A percentile compares a stretch with the other conserved stretches of the same genome.
Evolutionary conservation across 352 stramenopile genomes (phyloP).

Genomic region (Phytopythium sindhum): DNA sequence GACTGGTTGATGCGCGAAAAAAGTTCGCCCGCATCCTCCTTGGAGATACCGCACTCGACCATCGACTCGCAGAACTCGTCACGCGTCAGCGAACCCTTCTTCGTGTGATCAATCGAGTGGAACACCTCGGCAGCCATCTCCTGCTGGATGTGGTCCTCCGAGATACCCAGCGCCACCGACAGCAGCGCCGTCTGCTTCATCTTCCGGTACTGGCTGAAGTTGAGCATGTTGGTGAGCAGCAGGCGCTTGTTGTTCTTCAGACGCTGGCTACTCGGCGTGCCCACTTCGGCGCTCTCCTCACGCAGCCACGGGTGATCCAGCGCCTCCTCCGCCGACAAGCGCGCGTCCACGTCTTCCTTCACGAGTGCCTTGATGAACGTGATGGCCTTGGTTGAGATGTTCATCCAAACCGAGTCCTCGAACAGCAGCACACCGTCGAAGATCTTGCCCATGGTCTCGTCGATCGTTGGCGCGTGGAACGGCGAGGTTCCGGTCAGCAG

Average conservation of each 20-base stretch:
- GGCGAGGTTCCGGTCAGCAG: conserved; percentile 62
- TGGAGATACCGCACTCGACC: conserved; percentile 80
- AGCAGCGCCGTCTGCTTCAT: conserved; percentile 77
- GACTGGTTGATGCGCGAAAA: conserved; percentile 79
- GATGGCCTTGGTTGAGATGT: conserved; percentile 59
- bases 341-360: conserved; percentile 62
- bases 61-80: conserved; percentile 92
- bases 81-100: conserved; percentile 86
- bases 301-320: conserved; percentile 67
- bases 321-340: conserved; percentile 61
- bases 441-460: conserved; percentile 84
- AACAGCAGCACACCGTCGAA: conserved; percentile 76
- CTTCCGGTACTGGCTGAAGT: conserved; percentile 66
- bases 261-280: conserved; percentile 16
- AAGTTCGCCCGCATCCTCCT: conserved; percentile 74
- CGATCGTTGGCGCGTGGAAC: conserved; percentile 64
- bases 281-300: conserved; percentile 18
- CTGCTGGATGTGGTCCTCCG: conserved; percentile 70
- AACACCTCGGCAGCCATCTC: conserved; percentile 82
- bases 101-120: conserved; percentile 82
- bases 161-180: conserved; percentile 66
- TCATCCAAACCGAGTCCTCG: conserved; percentile 59
- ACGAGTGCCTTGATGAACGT: conserved; percentile 81
- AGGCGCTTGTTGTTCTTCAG: conserved; percentile 59
- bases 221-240: conserved; percentile 76